A percentile compares a stretch with the other conserved stretches of the same genome.
Conservation (phyloP, 73 alveolate species). For the Paramecium biaurelia region DNA sequence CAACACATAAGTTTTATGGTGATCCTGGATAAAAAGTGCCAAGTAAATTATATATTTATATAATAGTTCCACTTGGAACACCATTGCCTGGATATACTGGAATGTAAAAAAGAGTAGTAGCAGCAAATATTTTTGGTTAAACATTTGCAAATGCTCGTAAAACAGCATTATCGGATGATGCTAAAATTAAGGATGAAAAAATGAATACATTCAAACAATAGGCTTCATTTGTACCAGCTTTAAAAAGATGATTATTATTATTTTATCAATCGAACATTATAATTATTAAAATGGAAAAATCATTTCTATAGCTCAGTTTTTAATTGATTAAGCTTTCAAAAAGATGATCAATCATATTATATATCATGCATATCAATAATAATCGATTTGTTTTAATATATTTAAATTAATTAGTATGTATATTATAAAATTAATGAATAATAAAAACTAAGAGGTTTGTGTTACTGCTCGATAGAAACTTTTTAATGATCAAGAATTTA, state of each 20-base stretch:
- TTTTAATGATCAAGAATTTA: conserved; percentile 35
- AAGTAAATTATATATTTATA: not conserved
- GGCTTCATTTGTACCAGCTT: conserved; percentile 49
- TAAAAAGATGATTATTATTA: conserved; percentile 55
- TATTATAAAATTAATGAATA: conserved; percentile 14
- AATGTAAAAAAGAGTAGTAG: conserved; percentile 58
- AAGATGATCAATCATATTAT: not conserved
- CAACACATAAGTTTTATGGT: conserved; percentile 59
- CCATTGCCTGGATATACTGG: conserved; percentile 69
- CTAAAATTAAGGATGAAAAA: conserved; percentile 50
- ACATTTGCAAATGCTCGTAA: conserved; percentile 64
- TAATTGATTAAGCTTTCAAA: not conserved
- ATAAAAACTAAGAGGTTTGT: not conserved
- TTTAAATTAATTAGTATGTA: not conserved
- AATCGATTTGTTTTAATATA: not conserved
- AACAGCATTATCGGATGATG: conserved; percentile 49
- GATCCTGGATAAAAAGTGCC: conserved; percentile 54
- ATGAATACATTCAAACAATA: conserved; percentile 49
- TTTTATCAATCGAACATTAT: not conserved
- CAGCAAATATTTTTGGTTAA: conserved; percentile 64
- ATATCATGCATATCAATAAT: not conserved
- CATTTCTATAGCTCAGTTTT: not conserved
- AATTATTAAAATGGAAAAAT: not conserved
- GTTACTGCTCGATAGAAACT: not conserved
- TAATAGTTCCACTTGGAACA: conserved; percentile 42